Evolutionary conservation across 2,329 filamentous ascomycete genomes (phyloP), one percentile per base, ranked within the genome.

Genomic region (Curvularia spicifera): DNA sequence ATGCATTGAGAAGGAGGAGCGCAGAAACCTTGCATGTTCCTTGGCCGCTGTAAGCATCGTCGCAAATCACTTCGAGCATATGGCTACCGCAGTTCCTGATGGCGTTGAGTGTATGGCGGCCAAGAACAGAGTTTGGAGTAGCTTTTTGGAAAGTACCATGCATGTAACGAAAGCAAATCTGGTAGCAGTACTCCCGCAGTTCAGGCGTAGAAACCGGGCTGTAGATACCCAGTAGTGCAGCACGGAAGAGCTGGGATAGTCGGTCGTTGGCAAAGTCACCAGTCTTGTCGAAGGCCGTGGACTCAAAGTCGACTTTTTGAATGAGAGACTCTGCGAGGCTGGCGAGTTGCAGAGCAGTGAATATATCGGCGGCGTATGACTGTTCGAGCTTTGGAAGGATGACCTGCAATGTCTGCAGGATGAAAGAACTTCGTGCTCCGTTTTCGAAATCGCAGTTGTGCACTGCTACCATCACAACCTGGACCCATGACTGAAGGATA

Each of bases 11-110:
- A n/a, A 98, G 83, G 37, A 97, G 85, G 43, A 98, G 82, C 10
- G 95, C 93, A 0, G 94, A 89, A 3, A 96, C 88, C 71, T 96
- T 91, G 75, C 91, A 96, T 12, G 84, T 85, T 37, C 90, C 85
- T 70, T 94, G 90, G 39, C 93, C 92, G 58, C 90, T 88, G 74
- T 93, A 94, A 20, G 93, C 93, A 79, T 99, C 95, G 71, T 99
- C 95, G 72, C 93, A 97, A 43, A 97, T 83, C 26, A 92, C 87
- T 67, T 94, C 92, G 59, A 98, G 85, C 39, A 98, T 82, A 53
- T 90, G 85, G 69, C 92, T 90, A 39, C 95, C 93, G 44, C 92
- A 88, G 4, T 89, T 87, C 74, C 91, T 92, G 66, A 96, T 84
- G 1, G 90, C 89, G 72, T 91, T 85, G 40, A 87, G 82, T 47